Evolutionary conservation across 805 yeast species (phyloP).

Genomic region (Pichia phayaonensis): DNA sequence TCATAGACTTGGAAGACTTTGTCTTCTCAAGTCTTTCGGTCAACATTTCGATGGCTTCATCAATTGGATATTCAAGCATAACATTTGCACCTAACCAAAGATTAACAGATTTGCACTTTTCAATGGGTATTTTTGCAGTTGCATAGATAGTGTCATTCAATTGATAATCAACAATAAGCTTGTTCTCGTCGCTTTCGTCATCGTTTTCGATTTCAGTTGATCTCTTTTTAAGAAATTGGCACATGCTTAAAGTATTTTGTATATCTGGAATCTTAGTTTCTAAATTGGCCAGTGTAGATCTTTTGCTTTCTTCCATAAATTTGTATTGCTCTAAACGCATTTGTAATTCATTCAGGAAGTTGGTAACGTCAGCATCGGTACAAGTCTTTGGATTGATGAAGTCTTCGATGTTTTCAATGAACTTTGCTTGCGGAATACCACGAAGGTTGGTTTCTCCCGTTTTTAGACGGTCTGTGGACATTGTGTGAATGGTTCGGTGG

Average conservation of each 20-base stretch:
- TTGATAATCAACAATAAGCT: slow-evolving; percentile 61
- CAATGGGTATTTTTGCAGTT: slow-evolving; percentile 61
- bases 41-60: slow-evolving; percentile 75
- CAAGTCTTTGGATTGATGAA: slow-evolving; percentile 42
- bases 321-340: slow-evolving; percentile 85
- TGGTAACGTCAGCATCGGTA: slow-evolving; percentile 28
- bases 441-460: slow-evolving; percentile 70
- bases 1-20: slow-evolving; percentile 44
- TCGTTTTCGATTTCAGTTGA: slow-evolving; percentile 29
- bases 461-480: slow-evolving; percentile 28
- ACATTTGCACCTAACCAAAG: slow-evolving; percentile 98
- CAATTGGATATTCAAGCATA: slow-evolving; percentile 89
- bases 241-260: slow-evolving; percentile 72
- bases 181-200: slow-evolving; percentile 30
- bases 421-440: slow-evolving; percentile 96
- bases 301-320: slow-evolving; percentile 65
- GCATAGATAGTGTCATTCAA: slow-evolving; percentile 90
- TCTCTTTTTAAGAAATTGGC: slow-evolving; percentile 48
- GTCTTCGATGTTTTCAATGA: slow-evolving; percentile 75
- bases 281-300: slow-evolving; percentile 42
- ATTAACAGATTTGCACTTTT: slow-evolving; percentile 52
- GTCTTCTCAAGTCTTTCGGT: slow-evolving; percentile 56
- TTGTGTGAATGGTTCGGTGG: not conserved
- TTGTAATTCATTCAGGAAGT: slow-evolving; percentile 67
- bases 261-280: slow-evolving; percentile 84